Evolutionary conservation across 2,329 filamentous ascomycete species (phyloP), one percentile per base, ranked within the genome.

Genomic region (Colletotrichum eleusines): DNA sequence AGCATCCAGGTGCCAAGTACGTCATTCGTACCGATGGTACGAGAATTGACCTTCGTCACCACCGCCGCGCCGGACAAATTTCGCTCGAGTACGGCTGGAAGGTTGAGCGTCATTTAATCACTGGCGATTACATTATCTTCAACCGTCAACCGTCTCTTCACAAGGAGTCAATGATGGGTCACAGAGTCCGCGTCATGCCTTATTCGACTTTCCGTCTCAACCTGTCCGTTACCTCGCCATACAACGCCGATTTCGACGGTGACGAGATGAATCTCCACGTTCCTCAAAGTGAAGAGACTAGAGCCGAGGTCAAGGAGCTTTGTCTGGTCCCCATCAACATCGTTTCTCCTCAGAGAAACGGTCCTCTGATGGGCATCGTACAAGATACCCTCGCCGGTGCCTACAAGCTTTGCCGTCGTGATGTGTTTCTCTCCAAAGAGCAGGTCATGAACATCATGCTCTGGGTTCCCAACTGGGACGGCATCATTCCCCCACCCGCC

Each of bases 191-290:
- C 72, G 96, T 99, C 72, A 98, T 99, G 95, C 96, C 96, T 3
- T 99, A 97, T 81, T 99, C 96, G 7, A 99, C 96, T 1, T 99
- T 99, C 86, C 92, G 96, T 74, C 88, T 99, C 57, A 99, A 99
- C 78, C 83, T 99, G 75, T 99, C 96, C 0, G 96, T 99, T 78
- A 99, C 97, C 0, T 97, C 95, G 35, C 96, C 96, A 0, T 99
- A 99, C 87, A 99, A 99, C 84, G 96, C 96, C 76, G 96, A 99
- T 93, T 99, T 99, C 84, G 96, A 99, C 79, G 96, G 96, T 84
- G 96, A 99, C 81, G 96, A 99, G 83, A 99, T 99, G 96, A 99
- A 99, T 80, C 90, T 99, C 84, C 96, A 99, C 88, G 97, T 99
- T 63, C 97, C 96, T 5, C 96, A 99, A 79, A 96, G 93, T 46